phyloP scores from a whole-genome alignment of 805 yeast species.

The Sugiyamaella mastotermitis region DNA sequence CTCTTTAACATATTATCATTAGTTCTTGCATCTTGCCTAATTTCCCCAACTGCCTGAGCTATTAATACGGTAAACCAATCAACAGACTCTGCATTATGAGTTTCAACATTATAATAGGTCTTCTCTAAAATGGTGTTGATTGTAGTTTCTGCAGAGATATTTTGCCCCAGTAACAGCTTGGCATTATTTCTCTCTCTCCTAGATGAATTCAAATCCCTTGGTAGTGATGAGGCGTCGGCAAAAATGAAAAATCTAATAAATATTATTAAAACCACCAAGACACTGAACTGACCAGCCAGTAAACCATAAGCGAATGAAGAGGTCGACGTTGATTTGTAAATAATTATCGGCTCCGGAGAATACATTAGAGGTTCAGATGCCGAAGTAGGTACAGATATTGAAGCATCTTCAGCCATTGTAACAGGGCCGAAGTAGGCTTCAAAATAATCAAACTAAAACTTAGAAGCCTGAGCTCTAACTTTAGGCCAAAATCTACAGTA shows the following conservation, averaged over 20 bases:
- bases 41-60: conserved; percentile 83
- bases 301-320: conserved; percentile 32
- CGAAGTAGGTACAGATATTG: no score
- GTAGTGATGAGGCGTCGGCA: conserved; percentile 30
- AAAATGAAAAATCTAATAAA: conserved; percentile 37
- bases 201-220: conserved; percentile 20
- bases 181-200: conserved; percentile 10
- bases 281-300: conserved; percentile 36
- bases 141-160: conserved; percentile 23
- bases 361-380: no score
- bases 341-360: neutral
- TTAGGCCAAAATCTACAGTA: no score
- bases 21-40: conserved; percentile 80
- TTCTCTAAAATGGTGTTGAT: conserved; percentile 63
- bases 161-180: conserved; percentile 18
- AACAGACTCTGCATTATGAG: conserved; percentile 81
- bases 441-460: no score
- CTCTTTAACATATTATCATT: conserved; percentile 82
- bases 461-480: no score
- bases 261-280: conserved; percentile 31
- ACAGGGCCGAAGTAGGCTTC: no score
- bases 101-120: conserved; percentile 84
- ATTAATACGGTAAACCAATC: conserved; percentile 96
- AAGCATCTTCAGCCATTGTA: no score
- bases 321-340: conserved; percentile 3